These are phyloP conservation scores for Ophiostoma fasciatum DNA, from an alignment of 2,329 filamentous ascomycete species.

Conservation along the genomic window DNA sequence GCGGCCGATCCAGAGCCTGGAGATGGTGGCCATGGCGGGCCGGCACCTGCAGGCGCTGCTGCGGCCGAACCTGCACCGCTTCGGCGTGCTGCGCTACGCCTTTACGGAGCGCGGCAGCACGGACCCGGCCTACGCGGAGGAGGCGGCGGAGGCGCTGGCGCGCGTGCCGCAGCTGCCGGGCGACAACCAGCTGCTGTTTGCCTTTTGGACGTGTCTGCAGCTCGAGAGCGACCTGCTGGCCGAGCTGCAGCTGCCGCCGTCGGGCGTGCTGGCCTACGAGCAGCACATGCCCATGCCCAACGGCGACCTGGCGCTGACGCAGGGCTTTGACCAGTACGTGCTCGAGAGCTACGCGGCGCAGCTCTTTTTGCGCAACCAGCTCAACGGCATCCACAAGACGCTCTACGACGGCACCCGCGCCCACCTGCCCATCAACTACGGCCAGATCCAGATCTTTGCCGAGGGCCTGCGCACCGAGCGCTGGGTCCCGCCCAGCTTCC, in stretches of 20 bases:
- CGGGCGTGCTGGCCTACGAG: constrained; percentile 45
- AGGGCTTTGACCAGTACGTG: constrained; percentile 31
- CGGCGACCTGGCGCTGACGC: constrained; percentile 27
- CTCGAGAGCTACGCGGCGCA: constrained; percentile 47
- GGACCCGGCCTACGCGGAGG: too few species aligned
- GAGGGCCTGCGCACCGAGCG: constrained; percentile 15
- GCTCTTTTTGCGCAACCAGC: constrained; percentile 46
- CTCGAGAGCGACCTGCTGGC: constrained; percentile 67
- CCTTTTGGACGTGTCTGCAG: constrained; percentile 89
- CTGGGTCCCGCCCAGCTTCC: constrained; percentile 35
- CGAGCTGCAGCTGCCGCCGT: constrained; percentile 54
- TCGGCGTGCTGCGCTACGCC: constrained; percentile 20
- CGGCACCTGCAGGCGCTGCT: constrained; percentile 56
- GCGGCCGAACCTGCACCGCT: constrained; percentile 42
- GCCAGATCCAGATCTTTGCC: constrained; percentile 29
- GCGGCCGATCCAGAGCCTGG: constrained; percentile 71
- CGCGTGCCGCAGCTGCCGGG: constrained; percentile 15
- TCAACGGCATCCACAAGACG: constrained; percentile 47
- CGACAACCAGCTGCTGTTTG: constrained; percentile 55
- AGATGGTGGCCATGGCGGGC: constrained; percentile 42
- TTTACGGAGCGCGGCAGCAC: constrained; percentile 22
- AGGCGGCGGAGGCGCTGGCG: too few species aligned
- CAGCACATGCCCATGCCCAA: constrained; percentile 54
- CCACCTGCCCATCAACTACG: constrained; percentile 19
- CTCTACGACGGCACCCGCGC: constrained; percentile 27